Evolutionary conservation across 176 grass and related monocot species (phyloP), one percentile per base, ranked within the genome.

Genomic region (Tillandsia leiboldiana): DNA sequence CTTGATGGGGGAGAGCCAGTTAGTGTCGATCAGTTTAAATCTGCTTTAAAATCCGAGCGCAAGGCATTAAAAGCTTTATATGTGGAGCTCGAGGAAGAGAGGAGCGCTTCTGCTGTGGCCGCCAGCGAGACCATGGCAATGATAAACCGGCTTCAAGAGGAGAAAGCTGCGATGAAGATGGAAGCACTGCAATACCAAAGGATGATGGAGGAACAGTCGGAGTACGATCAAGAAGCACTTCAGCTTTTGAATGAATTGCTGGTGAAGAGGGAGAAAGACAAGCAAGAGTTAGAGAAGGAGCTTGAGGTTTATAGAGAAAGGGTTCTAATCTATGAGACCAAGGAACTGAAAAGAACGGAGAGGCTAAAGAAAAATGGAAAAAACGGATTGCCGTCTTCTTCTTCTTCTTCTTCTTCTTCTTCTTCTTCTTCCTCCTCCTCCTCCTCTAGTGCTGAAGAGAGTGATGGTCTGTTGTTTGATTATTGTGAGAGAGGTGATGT

Each of bases 121-220:
- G 84, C 95, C 9, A 91, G 93, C 75, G 82, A 99, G 81, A 93
- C 95, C 75, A 99, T 99, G 95, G 95, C 95, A 65, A 99, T 94
- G 95, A 99, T 99, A 80, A 99, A 89, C 71, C 82, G 95, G 51
- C 83, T 99, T 72, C 95, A 99, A 90, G 90, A 99, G 80, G 90
- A 99, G 79, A 99, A 99, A 86, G 95, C 95, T 67, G 90, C 87
- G 66, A 99, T 99, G 95, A 86, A 99, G 77, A 99, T 99, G 95
- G 95, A 99, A 79, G 95, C 95, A 1, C 83, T 99, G 53, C 95
- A 99, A 51, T 99, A 99, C 75, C 95, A 94, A 70, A 58, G 95
- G 2, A 91, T 99, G 82, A 93, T 99, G 90, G 95, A 99, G 68
- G 95, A 99, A 70, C 95, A 99, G 18, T 88, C 89, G 3, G 90